A percentile compares a stretch with the other conserved stretches of the same genome.
These are phyloP conservation scores for Rhizopus microsporus DNA, from an alignment of 371 early-diverging fungal species.

Conservation along the genomic window DNA sequence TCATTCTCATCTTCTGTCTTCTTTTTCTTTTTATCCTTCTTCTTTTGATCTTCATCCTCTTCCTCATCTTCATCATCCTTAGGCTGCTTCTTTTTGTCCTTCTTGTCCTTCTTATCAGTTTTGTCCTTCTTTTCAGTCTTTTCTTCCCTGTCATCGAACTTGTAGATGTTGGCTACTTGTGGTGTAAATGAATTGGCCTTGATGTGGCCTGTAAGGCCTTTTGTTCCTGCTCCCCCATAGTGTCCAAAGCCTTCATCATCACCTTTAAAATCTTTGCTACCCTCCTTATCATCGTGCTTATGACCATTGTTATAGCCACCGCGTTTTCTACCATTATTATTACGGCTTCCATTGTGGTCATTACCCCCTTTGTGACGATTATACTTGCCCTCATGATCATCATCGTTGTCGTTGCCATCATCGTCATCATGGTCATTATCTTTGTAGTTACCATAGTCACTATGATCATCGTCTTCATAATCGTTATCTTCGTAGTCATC, in stretches of 20 bases:
- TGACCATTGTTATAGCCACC: not conserved
- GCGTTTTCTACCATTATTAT: not conserved
- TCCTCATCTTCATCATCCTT: not conserved
- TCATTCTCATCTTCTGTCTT: constrained; percentile 4
- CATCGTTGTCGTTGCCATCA: not conserved
- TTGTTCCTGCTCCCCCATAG: not conserved
- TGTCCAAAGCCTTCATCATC: not conserved
- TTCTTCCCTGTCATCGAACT: constrained; percentile 1
- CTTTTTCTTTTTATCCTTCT: not conserved
- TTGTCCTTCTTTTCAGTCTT: constrained; percentile 2
- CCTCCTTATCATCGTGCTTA: not conserved
- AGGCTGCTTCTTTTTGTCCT: not conserved
- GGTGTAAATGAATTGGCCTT: constrained; percentile 3
- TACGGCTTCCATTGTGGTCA: not conserved
- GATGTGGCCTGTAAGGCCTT: not conserved
- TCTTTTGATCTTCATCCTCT: constrained; percentile 5
- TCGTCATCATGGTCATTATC: not conserved
- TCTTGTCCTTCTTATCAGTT: constrained; percentile 1
- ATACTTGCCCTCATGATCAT: constrained; percentile 3
- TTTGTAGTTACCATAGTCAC: too few species aligned
- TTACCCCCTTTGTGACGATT: constrained; percentile 1
- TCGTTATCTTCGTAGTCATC: constrained; percentile 10
- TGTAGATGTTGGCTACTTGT: constrained; percentile 4
- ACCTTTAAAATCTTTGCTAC: not conserved
- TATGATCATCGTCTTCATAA: too few species aligned